phyloP scores from a whole-genome alignment of 176 grass and related monocot species.

The Guadua angustifolia region DNA sequence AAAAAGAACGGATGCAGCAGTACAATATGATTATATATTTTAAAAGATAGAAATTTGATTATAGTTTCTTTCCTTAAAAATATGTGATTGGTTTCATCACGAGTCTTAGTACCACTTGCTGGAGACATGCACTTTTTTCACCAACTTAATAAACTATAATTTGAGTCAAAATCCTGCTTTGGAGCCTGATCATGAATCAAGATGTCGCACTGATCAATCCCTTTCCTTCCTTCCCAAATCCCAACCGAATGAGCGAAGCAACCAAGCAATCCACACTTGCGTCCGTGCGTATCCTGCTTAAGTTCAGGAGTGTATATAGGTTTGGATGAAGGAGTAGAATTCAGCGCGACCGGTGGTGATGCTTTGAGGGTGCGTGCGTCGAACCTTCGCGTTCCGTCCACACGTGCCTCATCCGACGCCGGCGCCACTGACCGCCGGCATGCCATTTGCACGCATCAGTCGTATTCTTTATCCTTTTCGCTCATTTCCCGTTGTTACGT shows the following conservation, averaged over 20 bases:
- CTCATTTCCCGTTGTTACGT: too few relatives aligned
- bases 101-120: too few relatives aligned
- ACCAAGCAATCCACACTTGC: too few relatives aligned
- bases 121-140: too few relatives aligned
- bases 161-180: not conserved
- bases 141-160: too few relatives aligned
- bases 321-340: not conserved
- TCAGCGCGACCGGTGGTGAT: not conserved
- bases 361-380: not conserved
- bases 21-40: too few relatives aligned
- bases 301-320: not conserved
- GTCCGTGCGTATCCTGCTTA: not conserved
- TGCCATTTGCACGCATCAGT: constrained; percentile 14
- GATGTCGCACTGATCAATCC: not conserved
- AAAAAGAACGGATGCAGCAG: too few relatives aligned
- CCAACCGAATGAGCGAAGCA: too few relatives aligned
- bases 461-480: not conserved
- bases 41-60: too few relatives aligned
- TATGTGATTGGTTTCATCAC: too few relatives aligned
- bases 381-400: constrained; percentile 22
- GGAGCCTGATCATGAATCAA: not conserved
- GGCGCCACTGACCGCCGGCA: constrained; percentile 12
- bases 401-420: constrained; percentile 11
- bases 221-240: too few relatives aligned
- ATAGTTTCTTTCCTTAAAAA: too few relatives aligned